These are phyloP conservation scores for Penicillium maclennaniae DNA, from an alignment of 495 filamentous ascomycete species.

Conservation along the genomic window DNA sequence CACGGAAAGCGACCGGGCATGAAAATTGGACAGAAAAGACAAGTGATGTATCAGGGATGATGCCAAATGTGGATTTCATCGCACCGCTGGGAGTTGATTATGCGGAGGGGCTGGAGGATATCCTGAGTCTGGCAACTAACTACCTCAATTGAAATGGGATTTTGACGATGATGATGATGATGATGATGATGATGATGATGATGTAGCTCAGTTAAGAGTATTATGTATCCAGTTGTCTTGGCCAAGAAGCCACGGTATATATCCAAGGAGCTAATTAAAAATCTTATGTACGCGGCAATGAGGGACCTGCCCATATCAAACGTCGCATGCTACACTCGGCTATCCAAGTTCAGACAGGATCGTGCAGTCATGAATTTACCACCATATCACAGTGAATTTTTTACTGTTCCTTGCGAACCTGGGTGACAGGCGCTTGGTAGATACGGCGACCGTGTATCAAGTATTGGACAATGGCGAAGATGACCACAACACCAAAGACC, in stretches of 20 bases:
- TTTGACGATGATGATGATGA: too few relatives aligned
- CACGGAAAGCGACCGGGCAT: not conserved
- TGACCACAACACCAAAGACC: slow-evolving; percentile 41
- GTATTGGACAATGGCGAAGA: slow-evolving; percentile 43
- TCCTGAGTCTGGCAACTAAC: slow-evolving; percentile 23
- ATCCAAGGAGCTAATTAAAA: slow-evolving; percentile 10
- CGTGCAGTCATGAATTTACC: not conserved
- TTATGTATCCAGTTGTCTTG: not conserved
- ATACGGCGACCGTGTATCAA: slow-evolving; percentile 35
- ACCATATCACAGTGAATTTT: not conserved
- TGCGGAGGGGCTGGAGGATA: slow-evolving; percentile 24
- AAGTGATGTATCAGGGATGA: not conserved
- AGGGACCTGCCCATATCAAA: slow-evolving; percentile 4
- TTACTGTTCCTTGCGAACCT: slow-evolving; percentile 22
- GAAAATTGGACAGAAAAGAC: slow-evolving; percentile 8
- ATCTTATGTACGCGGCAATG: slow-evolving; percentile 1
- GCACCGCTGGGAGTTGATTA: slow-evolving; percentile 15
- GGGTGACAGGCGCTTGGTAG: slow-evolving; percentile 40
- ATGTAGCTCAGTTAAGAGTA: not conserved
- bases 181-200: too few relatives aligned
- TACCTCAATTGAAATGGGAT: slow-evolving; percentile 8
- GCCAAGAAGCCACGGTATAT: not conserved
- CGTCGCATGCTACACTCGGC: not conserved
- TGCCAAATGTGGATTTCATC: slow-evolving; percentile 7
- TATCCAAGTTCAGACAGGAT: not conserved